Base-by-base conservation (phyloP, 768 basidiomycete genomes). In the Phaffia tasmanica region DNA sequence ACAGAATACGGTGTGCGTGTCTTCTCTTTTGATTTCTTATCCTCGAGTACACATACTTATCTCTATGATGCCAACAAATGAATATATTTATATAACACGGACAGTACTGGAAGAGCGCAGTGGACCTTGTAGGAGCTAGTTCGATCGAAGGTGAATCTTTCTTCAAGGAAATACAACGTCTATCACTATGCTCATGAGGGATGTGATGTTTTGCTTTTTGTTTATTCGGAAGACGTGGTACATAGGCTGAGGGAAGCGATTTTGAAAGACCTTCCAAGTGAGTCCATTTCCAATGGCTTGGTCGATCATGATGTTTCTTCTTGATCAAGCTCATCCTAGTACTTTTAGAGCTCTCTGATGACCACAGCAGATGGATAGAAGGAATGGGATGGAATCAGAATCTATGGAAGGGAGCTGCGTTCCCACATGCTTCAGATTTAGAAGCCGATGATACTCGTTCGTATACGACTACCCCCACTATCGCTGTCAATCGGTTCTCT, bases 341-440 rank as follows among this genome's bases (percentile, higher is more conserved):
- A 23, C 7, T 30, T 63, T 9, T 16, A 53, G 15, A 49, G 42
- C 42, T 86, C 7, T 73, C 77, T 1, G 73, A 80, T 3, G 81
- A 87, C 72, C 78, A 76, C 2, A 77, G 80, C 3, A 77, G 73
- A 6, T 95, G 89, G 89, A 82, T 95, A 51, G 79, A 85, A 71
- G 92, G 90, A 15, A 82, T 86, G 79, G 93, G 93, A 5, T 98
- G 93, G 92, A 89, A 98, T 72, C 91, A 98, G 76, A 94, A 87
- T 32, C 64, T 71, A 11, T 81, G 76, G 72, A 53, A 73, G 0
- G 71, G 60, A 21, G 62, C 62, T 23, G 78, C 15, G 27, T 92
- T 89, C 70, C 90, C 90, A 2, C 84, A 81, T 42, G 85, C 87
- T 1, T 89, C 88, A 42, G 71, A 30, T 81, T 73, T 30, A 25